Conservation (phyloP, 2,329 filamentous ascomycete genomes). For the Calonectria pauciramosa region DNA sequence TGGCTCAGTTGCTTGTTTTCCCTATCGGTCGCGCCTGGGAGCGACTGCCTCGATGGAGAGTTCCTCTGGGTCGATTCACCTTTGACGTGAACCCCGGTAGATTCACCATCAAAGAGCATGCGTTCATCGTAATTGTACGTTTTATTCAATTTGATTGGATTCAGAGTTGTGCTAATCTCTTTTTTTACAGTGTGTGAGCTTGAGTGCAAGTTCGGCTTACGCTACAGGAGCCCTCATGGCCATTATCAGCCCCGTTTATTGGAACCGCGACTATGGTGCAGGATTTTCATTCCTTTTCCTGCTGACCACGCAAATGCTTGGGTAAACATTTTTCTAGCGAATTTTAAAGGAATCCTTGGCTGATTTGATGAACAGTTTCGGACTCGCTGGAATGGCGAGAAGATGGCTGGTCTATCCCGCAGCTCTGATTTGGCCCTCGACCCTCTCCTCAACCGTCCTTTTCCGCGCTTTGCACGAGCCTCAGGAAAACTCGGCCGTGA, state of each 20-base stretch:
- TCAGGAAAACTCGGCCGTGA: constrained; percentile 5
- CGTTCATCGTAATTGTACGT: constrained; percentile 24
- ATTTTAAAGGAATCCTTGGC: not conserved
- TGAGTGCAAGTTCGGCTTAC: constrained; percentile 20
- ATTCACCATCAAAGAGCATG: constrained; percentile 23
- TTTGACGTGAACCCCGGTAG: constrained; percentile 23
- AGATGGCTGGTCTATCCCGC: constrained; percentile 25
- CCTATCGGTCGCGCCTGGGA: constrained; percentile 25
- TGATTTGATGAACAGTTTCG: not conserved
- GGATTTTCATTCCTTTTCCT: constrained; percentile 27
- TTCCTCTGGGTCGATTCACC: constrained; percentile 12
- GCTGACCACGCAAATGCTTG: constrained; percentile 28
- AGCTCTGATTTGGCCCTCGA: constrained; percentile 24
- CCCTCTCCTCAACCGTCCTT: constrained; percentile 20
- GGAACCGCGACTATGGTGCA: constrained; percentile 26
- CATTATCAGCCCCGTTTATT: constrained; percentile 26
- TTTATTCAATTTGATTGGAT: not conserved
- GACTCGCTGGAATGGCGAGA: constrained; percentile 24
- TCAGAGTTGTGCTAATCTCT: not conserved
- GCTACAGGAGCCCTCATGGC: constrained; percentile 25
- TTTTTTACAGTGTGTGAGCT: not conserved
- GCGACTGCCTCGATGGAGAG: constrained; percentile 21
- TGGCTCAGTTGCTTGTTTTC: constrained; percentile 23
- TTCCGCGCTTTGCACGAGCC: constrained; percentile 25
- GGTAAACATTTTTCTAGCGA: not conserved